phyloP scores from a whole-genome alignment of 2,329 filamentous ascomycete species.

The Botryotinia globosa region DNA sequence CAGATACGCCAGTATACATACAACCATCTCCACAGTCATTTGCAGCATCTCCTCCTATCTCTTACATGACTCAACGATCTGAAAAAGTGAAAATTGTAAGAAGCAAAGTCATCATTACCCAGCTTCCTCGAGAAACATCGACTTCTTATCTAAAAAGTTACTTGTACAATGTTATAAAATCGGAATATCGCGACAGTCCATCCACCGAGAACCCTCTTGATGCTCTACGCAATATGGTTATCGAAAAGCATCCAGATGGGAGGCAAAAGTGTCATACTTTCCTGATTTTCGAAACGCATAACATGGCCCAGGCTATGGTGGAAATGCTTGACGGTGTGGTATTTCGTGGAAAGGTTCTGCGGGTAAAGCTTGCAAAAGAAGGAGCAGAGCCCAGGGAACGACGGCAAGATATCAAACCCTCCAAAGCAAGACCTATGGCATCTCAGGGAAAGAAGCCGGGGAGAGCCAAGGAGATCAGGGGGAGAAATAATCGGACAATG shows the following conservation, averaged over 20 bases:
- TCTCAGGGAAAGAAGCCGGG: not conserved
- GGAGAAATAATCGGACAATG: too few species aligned
- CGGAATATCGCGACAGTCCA: not conserved
- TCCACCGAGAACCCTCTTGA: not conserved
- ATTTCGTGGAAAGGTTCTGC: conserved; percentile 7
- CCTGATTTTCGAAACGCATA: conserved; percentile 22
- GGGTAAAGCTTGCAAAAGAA: conserved; percentile 21
- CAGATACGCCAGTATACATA: conserved; percentile 18
- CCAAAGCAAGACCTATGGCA: not conserved
- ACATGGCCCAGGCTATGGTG: conserved; percentile 19
- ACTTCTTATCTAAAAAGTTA: conserved; percentile 20
- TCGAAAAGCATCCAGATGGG: conserved; percentile 21
- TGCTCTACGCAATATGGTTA: conserved; percentile 22
- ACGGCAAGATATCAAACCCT: not conserved
- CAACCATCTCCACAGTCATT: not conserved
- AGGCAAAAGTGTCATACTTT: conserved; percentile 29
- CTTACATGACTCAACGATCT: not conserved
- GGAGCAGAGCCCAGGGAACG: not conserved
- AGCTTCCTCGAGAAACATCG: conserved; percentile 19
- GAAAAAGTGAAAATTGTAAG: conserved; percentile 14
- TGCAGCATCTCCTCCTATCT: not conserved
- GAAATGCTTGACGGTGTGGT: conserved; percentile 1
- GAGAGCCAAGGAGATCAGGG: not conserved
- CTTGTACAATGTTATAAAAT: conserved; percentile 4
- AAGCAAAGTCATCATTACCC: conserved; percentile 32